Conservation (phyloP, 768 basidiomycete species). For the Russula griseocarnosa region DNA sequence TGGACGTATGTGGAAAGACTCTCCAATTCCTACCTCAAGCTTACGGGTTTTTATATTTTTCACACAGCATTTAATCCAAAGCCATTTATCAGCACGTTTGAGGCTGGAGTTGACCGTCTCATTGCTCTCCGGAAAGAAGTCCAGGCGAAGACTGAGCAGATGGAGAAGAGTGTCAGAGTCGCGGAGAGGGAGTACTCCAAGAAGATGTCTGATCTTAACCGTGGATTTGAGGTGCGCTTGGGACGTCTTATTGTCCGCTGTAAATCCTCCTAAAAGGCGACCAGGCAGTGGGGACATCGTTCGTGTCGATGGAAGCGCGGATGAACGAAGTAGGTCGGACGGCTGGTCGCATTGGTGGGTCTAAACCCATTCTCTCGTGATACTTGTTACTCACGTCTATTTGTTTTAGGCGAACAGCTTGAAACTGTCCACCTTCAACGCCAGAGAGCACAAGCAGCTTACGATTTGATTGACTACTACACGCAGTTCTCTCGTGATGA, state of each 20-base stretch:
- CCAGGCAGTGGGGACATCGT: constrained; percentile 84
- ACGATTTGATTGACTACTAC: constrained; percentile 90
- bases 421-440: constrained; percentile 91
- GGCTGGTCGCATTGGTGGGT: constrained; percentile 85
- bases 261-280: constrained; percentile 10
- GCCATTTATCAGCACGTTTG: constrained; percentile 90
- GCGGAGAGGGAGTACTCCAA: constrained; percentile 93
- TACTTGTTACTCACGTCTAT: constrained; percentile 12
- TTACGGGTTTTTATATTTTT: background rate
- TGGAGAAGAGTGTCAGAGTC: constrained; percentile 85
- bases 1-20: constrained; percentile 59
- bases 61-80: constrained; percentile 84
- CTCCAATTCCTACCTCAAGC: background rate
- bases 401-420: constrained; percentile 77
- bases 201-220: constrained; percentile 89
- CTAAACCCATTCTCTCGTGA: background rate
- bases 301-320: constrained; percentile 82
- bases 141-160: constrained; percentile 82
- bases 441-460: constrained; percentile 89
- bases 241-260: constrained; percentile 1
- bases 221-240: constrained; percentile 80
- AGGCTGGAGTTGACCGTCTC: constrained; percentile 83
- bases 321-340: constrained; percentile 93
- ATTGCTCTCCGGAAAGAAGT: constrained; percentile 87
- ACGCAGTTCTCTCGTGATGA: constrained; percentile 86